phyloP scores from a whole-genome alignment of 257 asterid species.

The Schizonepeta tenuifolia region DNA sequence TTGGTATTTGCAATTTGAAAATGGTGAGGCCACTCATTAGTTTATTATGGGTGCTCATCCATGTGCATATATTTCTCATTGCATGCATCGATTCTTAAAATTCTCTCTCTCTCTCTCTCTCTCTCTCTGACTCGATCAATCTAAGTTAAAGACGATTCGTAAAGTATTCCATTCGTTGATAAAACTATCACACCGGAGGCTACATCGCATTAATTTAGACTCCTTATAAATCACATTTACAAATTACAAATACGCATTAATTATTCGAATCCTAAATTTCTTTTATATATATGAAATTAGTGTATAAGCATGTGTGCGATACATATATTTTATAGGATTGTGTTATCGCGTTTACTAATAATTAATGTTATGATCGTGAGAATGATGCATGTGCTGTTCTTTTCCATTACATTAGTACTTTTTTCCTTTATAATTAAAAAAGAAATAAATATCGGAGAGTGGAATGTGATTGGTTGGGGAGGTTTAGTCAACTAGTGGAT shows the following conservation, averaged over 20 bases:
- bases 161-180: too few relatives aligned
- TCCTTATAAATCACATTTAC: neutral
- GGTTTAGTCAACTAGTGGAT: slow-evolving; percentile 32
- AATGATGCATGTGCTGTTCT: neutral
- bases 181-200: too few relatives aligned
- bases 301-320: neutral
- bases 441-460: neutral
- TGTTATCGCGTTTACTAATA: neutral
- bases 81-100: slow-evolving; percentile 13
- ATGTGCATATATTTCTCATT: slow-evolving; percentile 34
- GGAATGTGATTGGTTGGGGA: slow-evolving; percentile 33
- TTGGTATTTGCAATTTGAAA: neutral
- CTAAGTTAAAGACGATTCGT: too few relatives aligned
- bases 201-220: too few relatives aligned
- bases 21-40: slow-evolving; percentile 34
- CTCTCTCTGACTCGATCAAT: neutral
- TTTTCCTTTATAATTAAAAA: neutral
- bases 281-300: neutral
- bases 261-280: too few relatives aligned
- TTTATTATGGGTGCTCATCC: slow-evolving; percentile 30
- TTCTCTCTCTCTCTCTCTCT: neutral
- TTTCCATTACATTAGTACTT: neutral
- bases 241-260: too few relatives aligned
- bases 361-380: neutral
- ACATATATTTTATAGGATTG: neutral